Conservation (phyloP, 371 early-diverging fungal genomes). For the Circinella minor region DNA sequence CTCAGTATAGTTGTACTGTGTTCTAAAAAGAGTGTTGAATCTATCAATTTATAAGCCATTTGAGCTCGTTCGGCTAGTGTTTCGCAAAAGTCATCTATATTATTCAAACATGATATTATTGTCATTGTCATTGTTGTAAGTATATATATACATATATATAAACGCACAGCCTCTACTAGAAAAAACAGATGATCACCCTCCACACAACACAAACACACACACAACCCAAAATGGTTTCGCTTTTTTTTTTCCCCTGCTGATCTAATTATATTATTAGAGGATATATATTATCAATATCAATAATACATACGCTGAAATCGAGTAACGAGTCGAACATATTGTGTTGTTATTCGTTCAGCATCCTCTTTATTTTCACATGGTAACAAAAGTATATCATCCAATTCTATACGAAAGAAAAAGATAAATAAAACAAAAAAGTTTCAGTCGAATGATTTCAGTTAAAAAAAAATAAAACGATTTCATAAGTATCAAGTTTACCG, state of each 20-base stretch:
- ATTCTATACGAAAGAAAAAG: conserved; percentile 33
- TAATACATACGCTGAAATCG: conserved; percentile 38
- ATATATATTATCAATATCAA: too few relatives aligned
- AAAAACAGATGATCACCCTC: too few relatives aligned
- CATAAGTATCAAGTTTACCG: conserved; percentile 29
- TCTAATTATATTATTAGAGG: neutral
- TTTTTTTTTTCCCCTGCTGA: neutral
- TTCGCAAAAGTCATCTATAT: conserved; percentile 59
- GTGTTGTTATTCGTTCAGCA: conserved; percentile 39
- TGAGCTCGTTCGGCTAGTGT: conserved; percentile 53
- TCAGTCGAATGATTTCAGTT: neutral
- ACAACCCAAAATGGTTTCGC: neutral
- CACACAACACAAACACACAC: too few relatives aligned
- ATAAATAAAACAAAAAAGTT: neutral
- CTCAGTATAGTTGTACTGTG: conserved; percentile 61
- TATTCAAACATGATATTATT: too few relatives aligned
- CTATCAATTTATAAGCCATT: conserved; percentile 68
- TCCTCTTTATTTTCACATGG: conserved; percentile 39
- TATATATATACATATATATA: neutral
- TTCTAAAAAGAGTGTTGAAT: conserved; percentile 66
- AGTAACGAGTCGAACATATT: conserved; percentile 45
- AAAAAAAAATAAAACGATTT: neutral
- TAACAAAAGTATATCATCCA: conserved; percentile 50
- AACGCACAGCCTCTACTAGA: too few relatives aligned
- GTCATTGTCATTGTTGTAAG: too few relatives aligned